Percentiles rank a stretch among this genome's conserved stretches.
Evolutionary conservation across 2,329 filamentous ascomycete genomes (phyloP).

Genomic region (Fusarium sp.): DNA sequence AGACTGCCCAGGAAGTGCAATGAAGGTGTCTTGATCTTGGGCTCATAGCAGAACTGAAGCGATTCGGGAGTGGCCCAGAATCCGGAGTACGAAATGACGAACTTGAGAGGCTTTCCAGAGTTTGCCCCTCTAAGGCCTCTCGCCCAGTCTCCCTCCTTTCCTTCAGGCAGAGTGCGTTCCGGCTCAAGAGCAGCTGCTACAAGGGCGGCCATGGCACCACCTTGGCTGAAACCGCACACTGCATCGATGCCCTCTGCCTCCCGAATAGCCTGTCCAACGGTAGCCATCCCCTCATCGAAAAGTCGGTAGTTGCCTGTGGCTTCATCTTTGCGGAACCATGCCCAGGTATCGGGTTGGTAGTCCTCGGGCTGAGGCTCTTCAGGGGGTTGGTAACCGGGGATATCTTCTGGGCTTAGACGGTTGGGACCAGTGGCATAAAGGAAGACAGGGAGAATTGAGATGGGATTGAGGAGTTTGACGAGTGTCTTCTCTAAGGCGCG

Average conservation of each 20-base stretch:
- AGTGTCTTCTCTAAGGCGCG: constrained; percentile 87
- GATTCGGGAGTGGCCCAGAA: constrained; percentile 73
- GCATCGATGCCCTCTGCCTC: constrained; percentile 78
- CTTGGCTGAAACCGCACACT: constrained; percentile 86
- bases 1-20: constrained; percentile 85
- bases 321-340: constrained; percentile 83
- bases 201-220: constrained; percentile 77
- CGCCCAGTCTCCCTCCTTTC: constrained; percentile 56
- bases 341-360: constrained; percentile 75
- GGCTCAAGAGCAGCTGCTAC: constrained; percentile 78
- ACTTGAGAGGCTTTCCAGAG: constrained; percentile 65
- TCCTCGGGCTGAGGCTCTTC: constrained; percentile 58
- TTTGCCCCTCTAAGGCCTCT: constrained; percentile 62
- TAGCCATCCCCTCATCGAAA: constrained; percentile 74
- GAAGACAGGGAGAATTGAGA: constrained; percentile 65
- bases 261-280: constrained; percentile 71
- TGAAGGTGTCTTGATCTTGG: constrained; percentile 79
- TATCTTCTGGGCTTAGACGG: constrained; percentile 71
- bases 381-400: constrained; percentile 72
- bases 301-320: constrained; percentile 72
- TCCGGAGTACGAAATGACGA: constrained; percentile 81
- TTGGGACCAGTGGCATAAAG: constrained; percentile 78
- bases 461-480: constrained; percentile 75
- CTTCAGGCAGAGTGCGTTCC: constrained; percentile 45
- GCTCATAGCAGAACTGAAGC: constrained; percentile 76